Base-by-base conservation (phyloP, 176 grass and related monocot species). In the Tuctoria greenei region DNA sequence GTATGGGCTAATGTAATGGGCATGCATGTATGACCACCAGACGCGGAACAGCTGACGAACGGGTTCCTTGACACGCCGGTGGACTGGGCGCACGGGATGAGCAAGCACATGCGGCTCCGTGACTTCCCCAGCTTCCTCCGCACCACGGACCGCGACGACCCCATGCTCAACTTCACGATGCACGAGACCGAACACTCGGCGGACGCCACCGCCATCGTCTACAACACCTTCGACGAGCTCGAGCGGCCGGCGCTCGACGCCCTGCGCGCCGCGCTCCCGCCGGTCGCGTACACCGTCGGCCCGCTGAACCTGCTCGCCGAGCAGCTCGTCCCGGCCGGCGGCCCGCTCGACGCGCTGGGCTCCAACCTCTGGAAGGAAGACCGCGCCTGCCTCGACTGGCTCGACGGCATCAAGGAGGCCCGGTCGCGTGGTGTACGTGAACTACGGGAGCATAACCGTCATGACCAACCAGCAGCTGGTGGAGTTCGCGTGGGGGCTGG, bases 401-500 rank as follows among this genome's bases (percentile, higher is more conserved):
- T 81, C 5, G 21, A 73, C 37, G 59, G 34, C 15, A 60, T 47
- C 45, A 5, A 4, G 38, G 12, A 39, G 28, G 1, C 26, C 21
- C 2, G n/a, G 14, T 72, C 67, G n/a, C 14, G 63, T 68, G 15
- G 64, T 79, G 35, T 79, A 44, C 36, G 76, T 67, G n/a, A 79
- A 65, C 47, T 79, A 55, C 51, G 63, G 76, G 8, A 79, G 76
- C 63, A 40, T 57, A 0, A 56, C 47, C n/a, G 21, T 49, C 16
- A 61, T 52, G 56, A 16, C 55, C 42, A 61, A 40, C 43, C 3
- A 70, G 40, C 57, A 89, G 23, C 45, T 89, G 20, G 31, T 55
- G 14, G 87, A 93, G 76, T 93, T 93, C 59, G 90, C 90, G 26
- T 93, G 90, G 90, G 90, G 90, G 5, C 65, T 93, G 6, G 86